phyloP scores from a whole-genome alignment of 129 eudicot genomes.

The Escallonia herrerae region DNA sequence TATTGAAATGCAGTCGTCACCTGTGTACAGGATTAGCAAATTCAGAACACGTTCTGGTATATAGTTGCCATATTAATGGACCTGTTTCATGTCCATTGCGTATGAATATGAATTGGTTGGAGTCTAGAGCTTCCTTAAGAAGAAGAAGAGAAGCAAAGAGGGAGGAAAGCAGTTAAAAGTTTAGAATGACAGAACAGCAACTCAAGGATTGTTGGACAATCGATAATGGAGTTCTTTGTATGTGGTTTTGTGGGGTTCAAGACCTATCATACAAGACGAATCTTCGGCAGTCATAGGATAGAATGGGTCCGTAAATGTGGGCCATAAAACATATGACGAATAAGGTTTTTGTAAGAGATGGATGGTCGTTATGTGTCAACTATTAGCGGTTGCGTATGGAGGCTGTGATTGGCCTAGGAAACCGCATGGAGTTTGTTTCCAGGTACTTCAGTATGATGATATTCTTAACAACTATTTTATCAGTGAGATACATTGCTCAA shows the following conservation, averaged over 20 bases:
- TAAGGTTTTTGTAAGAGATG: constrained; percentile 1
- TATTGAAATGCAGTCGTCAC: constrained; percentile 64
- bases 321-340: neutral
- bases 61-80: neutral
- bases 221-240: neutral
- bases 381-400: neutral
- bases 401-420: neutral
- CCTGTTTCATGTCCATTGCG: neutral
- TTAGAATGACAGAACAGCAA: neutral
- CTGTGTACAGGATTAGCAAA: constrained; percentile 18
- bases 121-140: neutral
- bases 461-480: too few relatives aligned
- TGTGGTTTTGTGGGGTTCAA: constrained; percentile 7
- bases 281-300: neutral
- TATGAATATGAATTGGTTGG: neutral
- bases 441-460: neutral
- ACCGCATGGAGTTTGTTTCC: neutral
- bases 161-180: neutral
- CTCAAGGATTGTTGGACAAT: neutral
- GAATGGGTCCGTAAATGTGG: neutral
- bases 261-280: neutral
- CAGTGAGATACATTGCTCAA: neutral
- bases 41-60: neutral
- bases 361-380: constrained; percentile 10
- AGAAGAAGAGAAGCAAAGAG: neutral